A percentile compares a stretch with the other conserved stretches of the same genome.
These are phyloP conservation scores for Ceriops tagal DNA, from an alignment of 345 rosid species.

Conservation along the genomic window DNA sequence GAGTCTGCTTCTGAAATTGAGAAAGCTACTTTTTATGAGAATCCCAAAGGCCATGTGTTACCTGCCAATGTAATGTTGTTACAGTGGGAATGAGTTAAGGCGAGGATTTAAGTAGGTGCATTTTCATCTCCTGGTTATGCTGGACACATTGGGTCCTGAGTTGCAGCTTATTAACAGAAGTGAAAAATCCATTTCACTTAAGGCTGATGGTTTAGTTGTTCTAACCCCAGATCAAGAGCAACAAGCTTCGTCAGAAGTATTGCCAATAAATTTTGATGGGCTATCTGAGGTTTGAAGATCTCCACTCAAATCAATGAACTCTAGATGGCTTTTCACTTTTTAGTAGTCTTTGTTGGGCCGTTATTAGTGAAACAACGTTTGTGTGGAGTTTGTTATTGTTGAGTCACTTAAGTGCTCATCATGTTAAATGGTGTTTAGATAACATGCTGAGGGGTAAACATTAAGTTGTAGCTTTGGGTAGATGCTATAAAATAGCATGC, in stretches of 20 bases:
- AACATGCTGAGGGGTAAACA: too few relatives aligned
- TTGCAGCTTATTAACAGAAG: constrained; percentile 76
- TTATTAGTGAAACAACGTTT: too few relatives aligned
- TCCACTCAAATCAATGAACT: background rate
- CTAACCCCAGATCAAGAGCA: constrained; percentile 71
- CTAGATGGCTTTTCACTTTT: background rate
- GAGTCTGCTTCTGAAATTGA: too few relatives aligned
- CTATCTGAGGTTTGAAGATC: constrained; percentile 58
- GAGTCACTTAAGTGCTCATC: too few relatives aligned
- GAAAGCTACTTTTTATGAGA: too few relatives aligned
- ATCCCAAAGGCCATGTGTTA: too few relatives aligned
- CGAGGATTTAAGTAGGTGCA: too few relatives aligned
- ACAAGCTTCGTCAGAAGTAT: constrained; percentile 72
- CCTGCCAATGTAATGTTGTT: too few relatives aligned
- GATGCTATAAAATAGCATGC: background rate
- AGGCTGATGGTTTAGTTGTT: constrained; percentile 65
- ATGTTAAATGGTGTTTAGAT: too few relatives aligned
- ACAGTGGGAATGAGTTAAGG: too few relatives aligned
- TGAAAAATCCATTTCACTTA: constrained; percentile 66
- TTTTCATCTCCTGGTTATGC: constrained; percentile 60
- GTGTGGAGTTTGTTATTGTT: too few relatives aligned
- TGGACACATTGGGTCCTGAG: constrained; percentile 92
- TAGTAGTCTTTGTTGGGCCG: background rate
- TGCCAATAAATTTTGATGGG: constrained; percentile 90
- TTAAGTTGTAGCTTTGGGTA: background rate